Percentiles rank a stretch among this genome's conserved stretches.
These are phyloP conservation scores for Psilocybe subaeruginosa DNA, from an alignment of 768 basidiomycete genomes.

Conservation along the genomic window DNA sequence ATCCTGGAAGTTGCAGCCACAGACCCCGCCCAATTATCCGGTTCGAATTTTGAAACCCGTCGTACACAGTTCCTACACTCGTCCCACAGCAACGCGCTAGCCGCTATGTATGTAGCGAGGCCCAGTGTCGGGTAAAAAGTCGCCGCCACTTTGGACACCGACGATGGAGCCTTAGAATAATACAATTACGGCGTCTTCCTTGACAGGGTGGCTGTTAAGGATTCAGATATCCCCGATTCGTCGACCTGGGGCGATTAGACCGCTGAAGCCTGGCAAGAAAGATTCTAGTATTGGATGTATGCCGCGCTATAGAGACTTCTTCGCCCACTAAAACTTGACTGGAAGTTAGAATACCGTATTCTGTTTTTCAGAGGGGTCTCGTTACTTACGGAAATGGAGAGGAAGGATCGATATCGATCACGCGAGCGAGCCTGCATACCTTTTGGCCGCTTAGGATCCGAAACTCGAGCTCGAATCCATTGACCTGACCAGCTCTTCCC, in stretches of 20 bases:
- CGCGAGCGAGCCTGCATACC: not conserved
- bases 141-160: not conserved
- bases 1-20: not conserved
- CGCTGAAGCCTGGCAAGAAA: too few species aligned
- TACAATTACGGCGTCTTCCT: too few species aligned
- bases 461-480: not conserved
- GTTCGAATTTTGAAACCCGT: too few species aligned
- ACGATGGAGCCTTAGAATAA: not conserved
- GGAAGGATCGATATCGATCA: not conserved
- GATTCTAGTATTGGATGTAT: not conserved
- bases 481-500: not conserved
- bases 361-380: not conserved
- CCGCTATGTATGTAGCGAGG: not conserved
- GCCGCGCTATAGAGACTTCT: not conserved
- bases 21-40: not conserved
- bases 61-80: too few species aligned
- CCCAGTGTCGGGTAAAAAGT: not conserved
- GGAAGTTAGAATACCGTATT: not conserved
- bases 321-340: not conserved
- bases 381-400: not conserved
- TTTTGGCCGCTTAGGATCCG: not conserved
- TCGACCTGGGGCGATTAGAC: too few species aligned
- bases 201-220: not conserved
- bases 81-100: not conserved
- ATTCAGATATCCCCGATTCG: too few species aligned